Evolutionary conservation across 23 red algal species (phyloP).

Genomic region (Gracilaria caudata): DNA sequence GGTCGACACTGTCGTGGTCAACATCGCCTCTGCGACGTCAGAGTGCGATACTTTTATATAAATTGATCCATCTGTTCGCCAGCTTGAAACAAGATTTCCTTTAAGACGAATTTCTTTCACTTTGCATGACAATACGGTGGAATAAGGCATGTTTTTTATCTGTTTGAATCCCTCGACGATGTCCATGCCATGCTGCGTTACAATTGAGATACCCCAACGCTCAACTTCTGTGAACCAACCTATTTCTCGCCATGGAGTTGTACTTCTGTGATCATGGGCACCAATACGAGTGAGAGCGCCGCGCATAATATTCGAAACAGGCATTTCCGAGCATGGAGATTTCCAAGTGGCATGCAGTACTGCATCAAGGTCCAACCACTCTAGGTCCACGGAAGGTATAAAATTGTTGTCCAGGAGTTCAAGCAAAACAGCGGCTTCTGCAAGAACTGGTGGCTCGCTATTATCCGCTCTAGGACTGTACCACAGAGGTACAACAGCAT

Average conservation of each 20-base stretch:
- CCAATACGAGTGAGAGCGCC: neutral
- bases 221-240: constrained; percentile 14
- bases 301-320: constrained; percentile 5
- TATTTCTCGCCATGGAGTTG: constrained; percentile 14
- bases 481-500: constrained; percentile 17
- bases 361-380: constrained; percentile 1
- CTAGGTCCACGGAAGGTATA: neutral
- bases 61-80: constrained; percentile 11
- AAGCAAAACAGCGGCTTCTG: constrained; percentile 7
- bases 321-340: constrained; percentile 13
- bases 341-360: neutral
- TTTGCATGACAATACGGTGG: constrained; percentile 23
- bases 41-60: constrained; percentile 17
- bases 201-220: constrained; percentile 1
- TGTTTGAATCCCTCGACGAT: constrained; percentile 4
- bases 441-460: neutral
- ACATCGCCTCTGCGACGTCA: neutral
- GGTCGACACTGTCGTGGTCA: constrained; percentile 9
- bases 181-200: constrained; percentile 23
- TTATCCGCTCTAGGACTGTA: neutral
- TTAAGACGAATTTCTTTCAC: constrained; percentile 7
- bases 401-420: constrained; percentile 9
- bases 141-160: constrained; percentile 17
- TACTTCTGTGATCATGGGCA: neutral
- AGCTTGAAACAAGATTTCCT: neutral